These are phyloP conservation scores for Metschnikowia dekortorum DNA, from an alignment of 805 yeast genomes.

Conservation along the genomic window DNA sequence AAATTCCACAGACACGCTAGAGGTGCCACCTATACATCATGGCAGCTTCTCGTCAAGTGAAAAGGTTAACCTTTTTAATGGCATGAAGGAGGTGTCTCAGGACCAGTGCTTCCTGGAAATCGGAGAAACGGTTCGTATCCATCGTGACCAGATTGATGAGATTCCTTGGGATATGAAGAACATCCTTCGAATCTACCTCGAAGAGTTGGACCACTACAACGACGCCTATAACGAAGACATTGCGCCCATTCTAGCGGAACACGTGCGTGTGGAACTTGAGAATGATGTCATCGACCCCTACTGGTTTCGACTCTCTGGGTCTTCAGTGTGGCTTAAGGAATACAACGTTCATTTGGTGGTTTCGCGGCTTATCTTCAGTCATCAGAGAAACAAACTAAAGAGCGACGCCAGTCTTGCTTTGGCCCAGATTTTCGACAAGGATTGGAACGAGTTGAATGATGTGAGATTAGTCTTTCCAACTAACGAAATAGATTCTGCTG, in stretches of 20 bases:
- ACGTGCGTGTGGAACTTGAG: conserved; percentile 10
- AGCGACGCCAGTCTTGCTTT: conserved; percentile 17
- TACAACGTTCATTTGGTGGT: conserved; percentile 20
- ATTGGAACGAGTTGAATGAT: conserved; percentile 21
- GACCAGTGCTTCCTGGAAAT: conserved; percentile 1
- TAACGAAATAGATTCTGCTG: conserved; percentile 6
- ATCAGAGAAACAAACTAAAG: conserved; percentile 14
- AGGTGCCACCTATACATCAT: conserved; percentile 4
- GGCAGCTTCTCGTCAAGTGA: not conserved
- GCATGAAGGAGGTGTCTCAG: not conserved
- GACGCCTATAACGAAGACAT: conserved; percentile 11
- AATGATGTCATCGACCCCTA: conserved; percentile 3
- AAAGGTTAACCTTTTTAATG: not conserved
- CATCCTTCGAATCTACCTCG: conserved; percentile 3
- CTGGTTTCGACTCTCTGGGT: conserved; percentile 23
- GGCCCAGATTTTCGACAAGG: conserved; percentile 19
- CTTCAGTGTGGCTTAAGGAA: conserved; percentile 21
- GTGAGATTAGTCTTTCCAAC: conserved; percentile 23
- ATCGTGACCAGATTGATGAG: conserved; percentile 2
- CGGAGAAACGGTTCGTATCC: not conserved
- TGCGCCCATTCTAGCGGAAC: conserved; percentile 7
- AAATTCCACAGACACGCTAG: not conserved
- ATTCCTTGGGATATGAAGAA: conserved; percentile 6
- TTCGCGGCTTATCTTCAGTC: conserved; percentile 17
- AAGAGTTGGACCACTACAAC: conserved; percentile 6